These are phyloP conservation scores for Microcos paniculata DNA, from an alignment of 345 rosid species.

Conservation along the genomic window DNA sequence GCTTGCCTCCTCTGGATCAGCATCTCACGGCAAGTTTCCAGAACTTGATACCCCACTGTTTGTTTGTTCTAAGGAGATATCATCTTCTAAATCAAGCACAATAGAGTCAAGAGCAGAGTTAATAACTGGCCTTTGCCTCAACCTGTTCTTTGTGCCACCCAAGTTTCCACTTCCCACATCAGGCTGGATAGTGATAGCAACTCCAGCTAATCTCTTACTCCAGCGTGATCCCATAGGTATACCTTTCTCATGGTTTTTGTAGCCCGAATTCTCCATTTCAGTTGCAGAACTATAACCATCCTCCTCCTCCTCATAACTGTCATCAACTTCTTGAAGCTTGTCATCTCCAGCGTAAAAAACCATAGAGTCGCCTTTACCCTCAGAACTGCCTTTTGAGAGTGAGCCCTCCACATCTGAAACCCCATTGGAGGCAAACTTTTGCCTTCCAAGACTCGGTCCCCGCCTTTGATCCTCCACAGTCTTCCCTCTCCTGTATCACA, in stretches of 20 bases:
- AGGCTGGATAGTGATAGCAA: slow-evolving; percentile 20
- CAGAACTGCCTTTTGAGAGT: slow-evolving; percentile 23
- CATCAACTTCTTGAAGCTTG: slow-evolving; percentile 24
- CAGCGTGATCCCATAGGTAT: slow-evolving; percentile 19
- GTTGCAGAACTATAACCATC: slow-evolving; percentile 24
- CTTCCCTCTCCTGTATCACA: slow-evolving; percentile 19
- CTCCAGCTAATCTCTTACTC: slow-evolving; percentile 40
- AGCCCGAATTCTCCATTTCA: not conserved
- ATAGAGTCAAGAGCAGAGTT: slow-evolving; percentile 51
- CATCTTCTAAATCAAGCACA: slow-evolving; percentile 45
- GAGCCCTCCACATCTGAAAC: slow-evolving; percentile 15
- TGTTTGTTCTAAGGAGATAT: slow-evolving; percentile 6
- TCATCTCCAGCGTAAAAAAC: slow-evolving; percentile 29
- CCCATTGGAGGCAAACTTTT: slow-evolving; percentile 15
- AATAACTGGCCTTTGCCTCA: slow-evolving; percentile 55
- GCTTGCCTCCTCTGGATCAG: slow-evolving; percentile 16
- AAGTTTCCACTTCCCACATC: slow-evolving; percentile 30
- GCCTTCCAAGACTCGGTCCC: slow-evolving; percentile 15
- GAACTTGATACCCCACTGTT: slow-evolving; percentile 2
- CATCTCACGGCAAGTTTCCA: slow-evolving; percentile 16
- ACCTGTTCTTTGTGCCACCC: slow-evolving; percentile 36
- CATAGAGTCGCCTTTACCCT: slow-evolving; percentile 10
- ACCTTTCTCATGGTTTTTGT: slow-evolving; percentile 8
- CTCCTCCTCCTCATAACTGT: slow-evolving; percentile 9
- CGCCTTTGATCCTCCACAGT: slow-evolving; percentile 20